Evolutionary conservation across 1,284 basidiomycete species (phyloP).

Genomic region (Cutaneotrichosporon spelunceum): DNA sequence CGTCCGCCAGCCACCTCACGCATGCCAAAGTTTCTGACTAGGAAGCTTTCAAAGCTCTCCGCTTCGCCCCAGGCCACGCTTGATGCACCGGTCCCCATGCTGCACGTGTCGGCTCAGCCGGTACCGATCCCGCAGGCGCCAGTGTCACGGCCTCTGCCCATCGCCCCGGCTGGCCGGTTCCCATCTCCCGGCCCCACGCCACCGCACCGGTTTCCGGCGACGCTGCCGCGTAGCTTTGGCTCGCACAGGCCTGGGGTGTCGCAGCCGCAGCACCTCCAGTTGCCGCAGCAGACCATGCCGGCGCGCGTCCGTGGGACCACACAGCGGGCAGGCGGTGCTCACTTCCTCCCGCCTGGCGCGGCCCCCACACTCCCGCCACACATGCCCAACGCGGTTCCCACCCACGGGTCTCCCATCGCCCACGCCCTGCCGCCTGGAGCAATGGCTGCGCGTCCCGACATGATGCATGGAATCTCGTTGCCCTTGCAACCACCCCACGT

Average conservation of each 20-base stretch:
- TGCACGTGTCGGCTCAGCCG: neutral
- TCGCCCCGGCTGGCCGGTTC: neutral
- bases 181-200: too few relatives aligned
- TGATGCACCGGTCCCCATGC: too few relatives aligned
- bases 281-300: neutral
- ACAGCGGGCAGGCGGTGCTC: neutral
- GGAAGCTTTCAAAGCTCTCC: slow-evolving; percentile 3
- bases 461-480: neutral
- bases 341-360: neutral
- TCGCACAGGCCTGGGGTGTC: neutral
- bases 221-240: neutral
- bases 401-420: neutral
- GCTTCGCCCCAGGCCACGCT: neutral
- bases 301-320: neutral
- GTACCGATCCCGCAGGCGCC: neutral
- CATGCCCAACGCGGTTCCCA: neutral
- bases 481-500: neutral
- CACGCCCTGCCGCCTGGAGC: neutral
- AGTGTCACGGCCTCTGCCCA: neutral
- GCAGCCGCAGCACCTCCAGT: neutral
- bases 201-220: neutral
- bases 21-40: neutral
- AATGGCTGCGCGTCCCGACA: neutral
- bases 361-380: neutral
- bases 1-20: slow-evolving; percentile 1